These are phyloP conservation scores for Tetraselmis chui DNA, from an alignment of 139 green algal genomes.

Conservation along the genomic window DNA sequence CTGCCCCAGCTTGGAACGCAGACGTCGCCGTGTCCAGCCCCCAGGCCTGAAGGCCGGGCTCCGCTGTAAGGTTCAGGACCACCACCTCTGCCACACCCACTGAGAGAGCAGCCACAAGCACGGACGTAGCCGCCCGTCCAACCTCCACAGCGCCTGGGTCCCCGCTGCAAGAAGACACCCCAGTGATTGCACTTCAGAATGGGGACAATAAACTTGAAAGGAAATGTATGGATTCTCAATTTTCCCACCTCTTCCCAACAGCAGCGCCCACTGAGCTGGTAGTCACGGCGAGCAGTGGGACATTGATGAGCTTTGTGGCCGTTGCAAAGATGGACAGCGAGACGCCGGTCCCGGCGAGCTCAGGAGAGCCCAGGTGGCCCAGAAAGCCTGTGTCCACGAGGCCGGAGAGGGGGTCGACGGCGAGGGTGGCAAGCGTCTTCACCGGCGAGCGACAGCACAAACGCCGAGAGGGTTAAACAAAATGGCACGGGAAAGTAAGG, in stretches of 20 bases:
- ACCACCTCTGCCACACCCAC: neutral
- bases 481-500: neutral
- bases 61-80: neutral
- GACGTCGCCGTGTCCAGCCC: neutral
- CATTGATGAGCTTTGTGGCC: conserved; percentile 65
- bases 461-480: neutral
- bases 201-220: too few relatives aligned
- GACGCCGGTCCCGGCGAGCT: conserved; percentile 57
- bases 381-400: neutral
- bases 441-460: too few relatives aligned
- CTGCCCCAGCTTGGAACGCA: neutral
- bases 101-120: neutral
- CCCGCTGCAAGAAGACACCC: neutral
- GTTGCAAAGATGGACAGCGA: conserved; percentile 64
- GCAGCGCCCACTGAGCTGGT: conserved; percentile 55
- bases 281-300: conserved; percentile 62
- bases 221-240: too few relatives aligned
- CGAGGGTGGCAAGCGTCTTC: neutral
- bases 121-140: neutral
- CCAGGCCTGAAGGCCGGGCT: neutral
- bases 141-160: neutral
- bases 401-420: neutral
- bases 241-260: neutral
- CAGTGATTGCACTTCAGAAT: too few relatives aligned
- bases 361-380: conserved; percentile 13